Evolutionary conservation across 2,329 filamentous ascomycete species (phyloP).

Genomic region (Calonectria multiphialidica): DNA sequence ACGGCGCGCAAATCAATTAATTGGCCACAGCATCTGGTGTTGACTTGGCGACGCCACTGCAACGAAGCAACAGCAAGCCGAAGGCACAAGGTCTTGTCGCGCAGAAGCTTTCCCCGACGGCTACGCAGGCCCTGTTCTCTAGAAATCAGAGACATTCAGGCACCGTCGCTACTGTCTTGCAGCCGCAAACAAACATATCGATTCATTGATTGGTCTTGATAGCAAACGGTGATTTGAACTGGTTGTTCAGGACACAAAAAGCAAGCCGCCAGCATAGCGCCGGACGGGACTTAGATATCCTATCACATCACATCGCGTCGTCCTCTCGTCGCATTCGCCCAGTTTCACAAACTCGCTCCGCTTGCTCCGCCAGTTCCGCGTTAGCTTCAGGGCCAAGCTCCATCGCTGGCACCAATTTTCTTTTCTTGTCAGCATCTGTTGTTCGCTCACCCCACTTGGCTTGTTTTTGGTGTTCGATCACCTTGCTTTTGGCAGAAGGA

Average conservation of each 20-base stretch:
- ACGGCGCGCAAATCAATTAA: constrained; percentile 18
- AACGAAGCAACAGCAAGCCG: background rate
- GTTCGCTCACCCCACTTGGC: constrained; percentile 37
- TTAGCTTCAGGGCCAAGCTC: constrained; percentile 36
- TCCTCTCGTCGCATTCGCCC: constrained; percentile 33
- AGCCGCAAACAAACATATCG: constrained; percentile 3
- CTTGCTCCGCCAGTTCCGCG: constrained; percentile 34
- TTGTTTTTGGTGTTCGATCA: constrained; percentile 28
- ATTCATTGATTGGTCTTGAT: constrained; percentile 1
- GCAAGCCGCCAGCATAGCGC: constrained; percentile 12
- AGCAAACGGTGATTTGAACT: constrained; percentile 6
- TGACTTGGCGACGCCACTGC: constrained; percentile 17
- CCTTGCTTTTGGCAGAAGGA: constrained; percentile 24
- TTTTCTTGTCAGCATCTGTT: constrained; percentile 36
- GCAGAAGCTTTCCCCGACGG: background rate
- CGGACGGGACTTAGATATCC: constrained; percentile 20
- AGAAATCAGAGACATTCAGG: constrained; percentile 23
- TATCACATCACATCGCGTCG: constrained; percentile 30
- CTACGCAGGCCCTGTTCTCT: constrained; percentile 4
- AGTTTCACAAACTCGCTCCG: constrained; percentile 32
- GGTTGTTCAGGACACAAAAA: constrained; percentile 2
- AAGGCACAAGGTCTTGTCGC: background rate
- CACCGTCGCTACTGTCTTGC: constrained; percentile 7
- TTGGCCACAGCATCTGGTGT: constrained; percentile 25
- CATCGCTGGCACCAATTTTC: constrained; percentile 15